These are phyloP conservation scores for Wickerhamomyces ciferrii DNA, from an alignment of 805 yeast species.

Conservation along the genomic window DNA sequence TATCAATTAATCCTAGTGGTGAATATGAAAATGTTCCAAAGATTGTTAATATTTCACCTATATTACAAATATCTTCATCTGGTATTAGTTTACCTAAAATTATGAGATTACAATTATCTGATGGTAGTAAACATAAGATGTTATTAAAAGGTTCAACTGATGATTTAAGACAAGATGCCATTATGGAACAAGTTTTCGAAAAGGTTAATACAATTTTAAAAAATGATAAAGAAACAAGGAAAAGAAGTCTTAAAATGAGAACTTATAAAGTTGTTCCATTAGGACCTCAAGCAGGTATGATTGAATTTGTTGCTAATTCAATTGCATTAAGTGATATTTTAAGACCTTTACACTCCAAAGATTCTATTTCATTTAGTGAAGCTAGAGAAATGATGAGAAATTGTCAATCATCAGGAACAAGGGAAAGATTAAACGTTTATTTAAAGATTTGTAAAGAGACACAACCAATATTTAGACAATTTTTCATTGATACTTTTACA, in stretches of 20 bases:
- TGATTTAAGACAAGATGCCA: slow-evolving; percentile 91
- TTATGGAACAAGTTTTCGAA: slow-evolving; percentile 95
- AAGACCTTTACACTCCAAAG: slow-evolving; percentile 54
- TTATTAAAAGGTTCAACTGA: slow-evolving; percentile 84
- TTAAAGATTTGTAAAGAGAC: slow-evolving; percentile 42
- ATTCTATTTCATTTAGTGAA: slow-evolving; percentile 40
- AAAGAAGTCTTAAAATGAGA: slow-evolving; percentile 56
- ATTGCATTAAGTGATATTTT: slow-evolving; percentile 65
- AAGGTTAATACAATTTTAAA: slow-evolving; percentile 69
- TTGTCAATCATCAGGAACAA: slow-evolving; percentile 39
- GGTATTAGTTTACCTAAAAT: slow-evolving; percentile 91
- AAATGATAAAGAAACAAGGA: slow-evolving; percentile 49
- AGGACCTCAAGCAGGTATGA: slow-evolving; percentile 82
- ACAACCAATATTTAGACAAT: slow-evolving; percentile 63
- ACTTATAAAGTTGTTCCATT: slow-evolving; percentile 89
- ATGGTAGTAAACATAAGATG: slow-evolving; percentile 55
- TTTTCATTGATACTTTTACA: slow-evolving; percentile 62
- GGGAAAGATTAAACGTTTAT: slow-evolving; percentile 41
- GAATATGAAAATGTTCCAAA: slow-evolving; percentile 42
- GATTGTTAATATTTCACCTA: slow-evolving; percentile 39
- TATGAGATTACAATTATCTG: slow-evolving; percentile 43
- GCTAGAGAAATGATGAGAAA: slow-evolving; percentile 65
- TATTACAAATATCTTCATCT: slow-evolving; percentile 59
- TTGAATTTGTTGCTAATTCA: slow-evolving; percentile 84
- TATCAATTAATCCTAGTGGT: slow-evolving; percentile 35